Base-by-base conservation (phyloP, 2,329 filamentous ascomycete species). In the Zelopaecilomyces penicillatus region DNA sequence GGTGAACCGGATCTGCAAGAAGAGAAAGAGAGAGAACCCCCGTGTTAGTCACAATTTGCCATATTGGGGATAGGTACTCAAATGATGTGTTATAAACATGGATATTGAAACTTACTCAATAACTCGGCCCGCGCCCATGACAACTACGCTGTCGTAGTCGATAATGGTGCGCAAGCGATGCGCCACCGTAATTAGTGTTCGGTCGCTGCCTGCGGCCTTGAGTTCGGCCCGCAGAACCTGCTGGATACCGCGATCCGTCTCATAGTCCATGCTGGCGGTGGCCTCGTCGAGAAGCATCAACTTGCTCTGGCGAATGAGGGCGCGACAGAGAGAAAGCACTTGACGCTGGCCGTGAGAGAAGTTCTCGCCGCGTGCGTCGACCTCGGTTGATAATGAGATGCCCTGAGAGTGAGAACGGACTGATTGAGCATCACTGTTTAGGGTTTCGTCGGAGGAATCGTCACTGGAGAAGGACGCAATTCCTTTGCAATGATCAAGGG, bases 401-500 rank as follows among this genome's bases (percentile, higher is more conserved):
- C 53, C 52, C 33, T 54, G 51, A 11, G 45, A 43, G 11, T 51
- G 47, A 10, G 37, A 31, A 45, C 37, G 52, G 26, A 41, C 47
- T 11, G 32, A 54, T 43, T 7, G 46, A 4, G 44, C 44, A 4
- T 54, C 54, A 28, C 45, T 49, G 4, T 45, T 52, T n/a, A 53
- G 48, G 2, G 60, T 55, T 1, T 56, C 56, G 11, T 59, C 56
- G 10, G 66, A 64, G 0, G 60, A 58, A 43, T 59, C 61, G 35
- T 65, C 65, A 27, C 65, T 64, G 12, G 66, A 67, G 54, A 75
- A 74, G 26, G 69, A 74, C 3, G 73, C 74, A 39, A 82, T 71
- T 11, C 81, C 71, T 53, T 76, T 73, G 51, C 83, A 83, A 37
- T 80, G 75, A 30, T 75, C 69, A 4, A 87, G 67, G 0, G 80